These are phyloP conservation scores for Cercospora canescens DNA, from an alignment of 2,329 filamentous ascomycete genomes.

Conservation along the genomic window DNA sequence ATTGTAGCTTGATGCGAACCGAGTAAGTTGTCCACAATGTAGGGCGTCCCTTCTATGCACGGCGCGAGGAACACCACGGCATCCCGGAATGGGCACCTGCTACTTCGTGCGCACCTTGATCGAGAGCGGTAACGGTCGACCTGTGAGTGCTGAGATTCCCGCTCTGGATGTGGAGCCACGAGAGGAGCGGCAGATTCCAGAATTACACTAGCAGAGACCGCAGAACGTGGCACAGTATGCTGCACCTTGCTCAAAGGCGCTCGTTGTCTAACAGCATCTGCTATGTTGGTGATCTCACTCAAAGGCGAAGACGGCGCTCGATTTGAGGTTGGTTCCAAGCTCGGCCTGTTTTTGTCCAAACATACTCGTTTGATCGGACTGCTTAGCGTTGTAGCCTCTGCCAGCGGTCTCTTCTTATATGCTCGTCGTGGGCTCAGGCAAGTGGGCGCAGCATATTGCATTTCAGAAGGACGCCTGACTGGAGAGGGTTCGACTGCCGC, in stretches of 20 bases:
- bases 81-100: constrained; percentile 24
- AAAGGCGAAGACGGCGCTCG: constrained; percentile 12
- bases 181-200: neutral
- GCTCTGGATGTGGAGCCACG: neutral
- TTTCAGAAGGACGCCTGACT: neutral
- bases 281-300: constrained; percentile 20
- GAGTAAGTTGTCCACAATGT: constrained; percentile 33
- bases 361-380: constrained; percentile 8
- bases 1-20: constrained; percentile 21
- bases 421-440: neutral
- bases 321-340: neutral
- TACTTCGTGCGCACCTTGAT: constrained; percentile 9
- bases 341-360: neutral
- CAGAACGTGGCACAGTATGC: neutral
- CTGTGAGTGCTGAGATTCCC: constrained; percentile 10
- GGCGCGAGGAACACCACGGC: constrained; percentile 30
- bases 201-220: neutral
- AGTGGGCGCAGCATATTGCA: neutral
- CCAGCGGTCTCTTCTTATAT: neutral
- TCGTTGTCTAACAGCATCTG: constrained; percentile 6
- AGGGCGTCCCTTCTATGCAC: constrained; percentile 32
- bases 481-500: neutral
- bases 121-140: neutral
- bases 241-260: neutral
- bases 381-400: neutral